Evolutionary conservation across 2,329 filamentous ascomycete species (phyloP).

Genomic region (Penicillium corylophilum): DNA sequence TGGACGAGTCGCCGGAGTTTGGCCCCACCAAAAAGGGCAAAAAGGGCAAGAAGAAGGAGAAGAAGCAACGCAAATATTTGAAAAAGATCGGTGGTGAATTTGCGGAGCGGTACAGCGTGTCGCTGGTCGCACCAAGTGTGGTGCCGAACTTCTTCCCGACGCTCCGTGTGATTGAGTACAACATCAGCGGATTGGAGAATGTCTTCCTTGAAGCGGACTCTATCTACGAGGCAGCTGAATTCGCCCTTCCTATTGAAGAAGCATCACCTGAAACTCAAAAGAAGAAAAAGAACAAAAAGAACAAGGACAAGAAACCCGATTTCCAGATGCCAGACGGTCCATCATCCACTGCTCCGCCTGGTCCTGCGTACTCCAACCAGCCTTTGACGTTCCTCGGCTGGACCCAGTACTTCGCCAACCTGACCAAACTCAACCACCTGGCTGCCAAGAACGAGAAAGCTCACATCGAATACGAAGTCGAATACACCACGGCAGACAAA

Average conservation of each 20-base stretch:
- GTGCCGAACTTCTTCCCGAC: slow-evolving; percentile 93
- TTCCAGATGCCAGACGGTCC: slow-evolving; percentile 70
- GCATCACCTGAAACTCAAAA: slow-evolving; percentile 12
- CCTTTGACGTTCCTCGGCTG: slow-evolving; percentile 75
- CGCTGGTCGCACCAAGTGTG: slow-evolving; percentile 79
- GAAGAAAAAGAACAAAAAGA: slow-evolving; percentile 49
- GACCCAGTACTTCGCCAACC: slow-evolving; percentile 89
- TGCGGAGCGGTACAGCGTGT: slow-evolving; percentile 80
- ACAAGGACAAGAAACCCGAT: slow-evolving; percentile 55
- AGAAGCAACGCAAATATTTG: slow-evolving; percentile 55
- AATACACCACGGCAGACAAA: slow-evolving; percentile 78
- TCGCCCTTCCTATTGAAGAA: neutral
- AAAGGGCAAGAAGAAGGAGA: slow-evolving; percentile 53
- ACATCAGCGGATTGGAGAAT: slow-evolving; percentile 73
- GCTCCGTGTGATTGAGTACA: slow-evolving; percentile 89
- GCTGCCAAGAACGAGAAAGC: slow-evolving; percentile 29
- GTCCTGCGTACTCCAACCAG: slow-evolving; percentile 87
- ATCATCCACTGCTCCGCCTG: slow-evolving; percentile 69
- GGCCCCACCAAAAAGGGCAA: slow-evolving; percentile 38
- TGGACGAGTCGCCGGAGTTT: slow-evolving; percentile 9
- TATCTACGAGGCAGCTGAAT: neutral
- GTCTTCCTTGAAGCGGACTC: slow-evolving; percentile 36
- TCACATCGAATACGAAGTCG: slow-evolving; percentile 71
- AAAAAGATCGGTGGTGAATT: slow-evolving; percentile 74
- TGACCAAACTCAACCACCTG: slow-evolving; percentile 79